Conservation (phyloP, 805 yeast species). For the Blastobotrys muscicola region DNA sequence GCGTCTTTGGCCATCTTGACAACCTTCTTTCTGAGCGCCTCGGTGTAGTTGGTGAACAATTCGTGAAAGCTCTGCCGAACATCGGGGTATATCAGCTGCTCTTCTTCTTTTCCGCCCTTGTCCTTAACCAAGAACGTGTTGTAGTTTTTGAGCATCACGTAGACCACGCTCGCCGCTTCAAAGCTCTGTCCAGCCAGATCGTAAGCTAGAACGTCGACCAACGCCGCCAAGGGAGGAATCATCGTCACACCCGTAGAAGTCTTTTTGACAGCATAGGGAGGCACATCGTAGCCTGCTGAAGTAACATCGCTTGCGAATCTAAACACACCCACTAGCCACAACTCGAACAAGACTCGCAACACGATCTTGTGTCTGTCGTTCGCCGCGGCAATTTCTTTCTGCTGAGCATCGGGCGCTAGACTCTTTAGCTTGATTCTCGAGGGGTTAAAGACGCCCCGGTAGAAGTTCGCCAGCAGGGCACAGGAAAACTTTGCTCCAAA, state of each 20-base stretch:
- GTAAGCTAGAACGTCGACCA: conserved; percentile 38
- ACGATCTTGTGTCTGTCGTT: conserved; percentile 37
- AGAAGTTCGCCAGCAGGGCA: conserved; percentile 31
- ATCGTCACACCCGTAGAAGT: conserved; percentile 17
- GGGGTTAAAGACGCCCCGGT: conserved; percentile 20
- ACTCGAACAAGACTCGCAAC: conserved; percentile 46
- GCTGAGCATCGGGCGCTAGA: conserved; percentile 22
- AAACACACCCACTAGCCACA: conserved; percentile 49
- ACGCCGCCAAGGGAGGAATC: conserved; percentile 34
- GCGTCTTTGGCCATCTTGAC: conserved; percentile 31
- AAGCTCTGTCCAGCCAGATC: conserved; percentile 23
- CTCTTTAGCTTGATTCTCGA: conserved; percentile 14
- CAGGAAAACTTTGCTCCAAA: conserved; percentile 49
- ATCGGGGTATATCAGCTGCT: conserved; percentile 8
- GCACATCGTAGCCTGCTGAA: conserved; percentile 26
- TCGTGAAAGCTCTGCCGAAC: conserved; percentile 21
- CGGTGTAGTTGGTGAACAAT: conserved; percentile 40
- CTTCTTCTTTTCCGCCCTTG: not conserved
- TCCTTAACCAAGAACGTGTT: conserved; percentile 30
- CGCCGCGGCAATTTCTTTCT: conserved; percentile 38
- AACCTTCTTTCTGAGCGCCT: conserved; percentile 35
- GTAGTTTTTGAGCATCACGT: conserved; percentile 43
- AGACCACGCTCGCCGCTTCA: conserved; percentile 15
- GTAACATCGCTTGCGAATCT: conserved; percentile 36
- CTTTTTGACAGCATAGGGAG: conserved; percentile 32